Evolutionary conservation across 1,284 basidiomycete species (phyloP), one percentile per base, ranked within the genome.

Genomic region (Ganoderma sinense): DNA sequence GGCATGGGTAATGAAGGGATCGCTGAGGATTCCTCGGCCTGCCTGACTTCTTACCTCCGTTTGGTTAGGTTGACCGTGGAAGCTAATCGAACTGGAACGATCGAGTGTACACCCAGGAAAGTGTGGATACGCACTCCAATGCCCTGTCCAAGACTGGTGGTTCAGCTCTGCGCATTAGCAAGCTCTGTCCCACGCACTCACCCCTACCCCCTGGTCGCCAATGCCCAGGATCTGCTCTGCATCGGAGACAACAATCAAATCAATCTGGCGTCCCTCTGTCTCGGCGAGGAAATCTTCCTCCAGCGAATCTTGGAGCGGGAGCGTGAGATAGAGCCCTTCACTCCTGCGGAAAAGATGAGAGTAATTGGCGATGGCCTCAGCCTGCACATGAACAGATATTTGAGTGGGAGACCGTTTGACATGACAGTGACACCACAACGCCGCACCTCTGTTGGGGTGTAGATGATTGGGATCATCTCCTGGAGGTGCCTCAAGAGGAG

Each of bases 171-270:
- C 36, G 1, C n/a, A 26, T 29, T 23, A 26, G 36, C n/a, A n/a
- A 64, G 40, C n/a, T 29, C 4, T 43, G 29, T 43, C 5, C 23
- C 53, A 43, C 11, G 29, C 45, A 77, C 83, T 67, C 75, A 91
- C 90, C 62, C 90, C 90, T 67, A 91, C 88, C 58, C 91, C 91
- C 75, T 93, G 91, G 78, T 92, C 91, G 3, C 91, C 91, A 75
- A 94, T 95, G 23, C 94, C 94, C 3, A 96, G 83, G 69, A 96
- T 95, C 2, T 92, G 92, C 77, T 95, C 94, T 5, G 91, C 89
- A 78, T 97, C 95, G 0, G 94, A 93, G 67, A 91, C 92, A 41
- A 96, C 94, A 62, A 96, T 85, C 36, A 96, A 83, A 71, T 94
- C 87, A 60, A 94, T 87, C 39, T 91, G 83, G 11, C 88, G 83